phyloP scores from a whole-genome alignment of 2,329 filamentous ascomycete species.

The Myriosclerotinia curreyana region DNA sequence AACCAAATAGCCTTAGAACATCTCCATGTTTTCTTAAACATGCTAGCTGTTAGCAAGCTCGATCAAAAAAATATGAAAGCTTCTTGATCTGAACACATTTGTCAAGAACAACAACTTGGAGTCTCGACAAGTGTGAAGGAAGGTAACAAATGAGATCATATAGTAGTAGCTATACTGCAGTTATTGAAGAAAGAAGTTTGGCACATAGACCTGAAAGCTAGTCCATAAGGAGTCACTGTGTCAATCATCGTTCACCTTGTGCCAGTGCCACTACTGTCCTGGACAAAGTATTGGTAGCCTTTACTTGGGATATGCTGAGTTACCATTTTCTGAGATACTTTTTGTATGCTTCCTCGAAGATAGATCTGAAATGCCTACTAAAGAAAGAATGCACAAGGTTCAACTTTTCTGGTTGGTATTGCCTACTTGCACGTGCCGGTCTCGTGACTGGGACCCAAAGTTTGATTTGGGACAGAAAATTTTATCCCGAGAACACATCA shows the following conservation, averaged over 20 bases:
- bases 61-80: not conserved
- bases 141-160: not conserved
- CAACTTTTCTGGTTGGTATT: not conserved
- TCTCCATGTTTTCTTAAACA: not conserved
- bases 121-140: not conserved
- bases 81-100: not conserved
- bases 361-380: not conserved
- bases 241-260: not conserved
- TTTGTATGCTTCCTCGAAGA: fast-evolving
- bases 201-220: too few relatives aligned
- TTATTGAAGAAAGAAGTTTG: too few relatives aligned
- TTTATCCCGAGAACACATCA: not conserved
- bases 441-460: not conserved
- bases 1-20: not conserved
- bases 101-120: too few relatives aligned
- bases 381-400: not conserved
- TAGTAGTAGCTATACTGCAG: not conserved
- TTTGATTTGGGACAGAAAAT: not conserved
- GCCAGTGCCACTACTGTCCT: not conserved
- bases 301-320: not conserved
- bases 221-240: not conserved
- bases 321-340: too few relatives aligned
- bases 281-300: too few relatives aligned
- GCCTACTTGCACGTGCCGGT: not conserved
- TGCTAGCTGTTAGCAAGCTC: not conserved